These are phyloP conservation scores for Protomyces pachydermus DNA, from an alignment of 1,139 yeast species.

Conservation along the genomic window DNA sequence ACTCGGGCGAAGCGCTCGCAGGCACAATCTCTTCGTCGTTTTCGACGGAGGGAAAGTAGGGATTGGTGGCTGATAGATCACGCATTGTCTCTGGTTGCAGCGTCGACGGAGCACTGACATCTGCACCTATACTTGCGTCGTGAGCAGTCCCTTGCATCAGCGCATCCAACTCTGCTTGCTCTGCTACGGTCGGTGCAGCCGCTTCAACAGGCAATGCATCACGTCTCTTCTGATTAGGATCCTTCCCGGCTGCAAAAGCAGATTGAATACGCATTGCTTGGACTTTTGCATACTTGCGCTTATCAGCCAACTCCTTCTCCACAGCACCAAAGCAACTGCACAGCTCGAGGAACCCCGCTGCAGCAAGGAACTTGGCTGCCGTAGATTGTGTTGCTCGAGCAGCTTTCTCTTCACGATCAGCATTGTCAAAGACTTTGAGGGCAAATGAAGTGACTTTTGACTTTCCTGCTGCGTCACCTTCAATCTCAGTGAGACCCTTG, in stretches of 20 bases:
- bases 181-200: conserved; percentile 29
- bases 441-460: conserved; percentile 60
- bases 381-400: conserved; percentile 40
- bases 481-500: conserved; percentile 48
- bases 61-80: background rate
- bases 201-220: conserved; percentile 36
- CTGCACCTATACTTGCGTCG: background rate
- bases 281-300: conserved; percentile 53
- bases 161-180: conserved; percentile 39
- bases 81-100: background rate
- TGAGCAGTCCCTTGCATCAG: conserved; percentile 21
- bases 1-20: conserved; percentile 25
- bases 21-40: conserved; percentile 5
- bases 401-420: conserved; percentile 45
- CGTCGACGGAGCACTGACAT: background rate
- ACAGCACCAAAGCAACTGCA: conserved; percentile 42
- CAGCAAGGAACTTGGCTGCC: conserved; percentile 48
- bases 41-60: conserved; percentile 24
- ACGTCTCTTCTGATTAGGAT: conserved; percentile 45
- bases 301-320: conserved; percentile 36
- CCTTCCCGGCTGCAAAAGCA: conserved; percentile 46
- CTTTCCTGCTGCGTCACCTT: conserved; percentile 54
- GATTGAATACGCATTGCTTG: conserved; percentile 55
- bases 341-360: conserved; percentile 48
- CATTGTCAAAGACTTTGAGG: conserved; percentile 55